Percentiles rank a stretch among this genome's conserved stretches.
These are phyloP conservation scores for Pelargonium australe DNA, from an alignment of 441 rosid species.

Conservation along the genomic window DNA sequence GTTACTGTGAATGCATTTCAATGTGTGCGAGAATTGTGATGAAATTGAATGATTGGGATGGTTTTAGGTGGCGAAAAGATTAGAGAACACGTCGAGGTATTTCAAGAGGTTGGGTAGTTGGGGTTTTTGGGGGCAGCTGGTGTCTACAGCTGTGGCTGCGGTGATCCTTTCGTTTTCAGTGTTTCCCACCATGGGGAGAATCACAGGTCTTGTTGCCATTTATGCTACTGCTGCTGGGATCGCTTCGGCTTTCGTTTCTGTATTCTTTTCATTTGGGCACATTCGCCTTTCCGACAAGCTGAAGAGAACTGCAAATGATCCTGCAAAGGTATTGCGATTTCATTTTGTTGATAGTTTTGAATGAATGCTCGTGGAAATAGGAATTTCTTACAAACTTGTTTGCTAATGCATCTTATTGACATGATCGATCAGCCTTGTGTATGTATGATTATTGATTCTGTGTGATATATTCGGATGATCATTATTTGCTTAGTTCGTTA, in stretches of 20 bases:
- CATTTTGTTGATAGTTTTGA: background rate
- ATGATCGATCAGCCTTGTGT: background rate
- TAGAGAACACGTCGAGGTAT: conserved; percentile 76
- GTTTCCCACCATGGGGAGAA: conserved; percentile 55
- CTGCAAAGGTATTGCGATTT: conserved; percentile 62
- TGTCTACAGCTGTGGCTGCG: conserved; percentile 74
- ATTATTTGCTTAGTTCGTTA: no score
- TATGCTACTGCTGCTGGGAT: conserved; percentile 86
- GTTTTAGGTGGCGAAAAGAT: conserved; percentile 78
- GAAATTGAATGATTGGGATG: conserved; percentile 12
- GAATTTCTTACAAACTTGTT: background rate
- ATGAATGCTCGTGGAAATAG: background rate
- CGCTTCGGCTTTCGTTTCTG: conserved; percentile 73
- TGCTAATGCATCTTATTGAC: background rate
- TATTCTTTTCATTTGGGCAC: conserved; percentile 92
- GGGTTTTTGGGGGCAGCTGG: conserved; percentile 95
- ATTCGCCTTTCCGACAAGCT: conserved; percentile 83
- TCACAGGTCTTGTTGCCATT: conserved; percentile 67
- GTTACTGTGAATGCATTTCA: background rate
- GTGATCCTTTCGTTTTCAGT: conserved; percentile 81
- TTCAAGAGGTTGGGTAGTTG: conserved; percentile 81
- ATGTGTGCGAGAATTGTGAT: conserved; percentile 5
- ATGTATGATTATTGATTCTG: background rate
- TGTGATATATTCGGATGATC: no score
- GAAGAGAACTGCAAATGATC: conserved; percentile 59